phyloP scores from a whole-genome alignment of 192 early-diverging fungal species.

The Powellomyces hirtus region DNA sequence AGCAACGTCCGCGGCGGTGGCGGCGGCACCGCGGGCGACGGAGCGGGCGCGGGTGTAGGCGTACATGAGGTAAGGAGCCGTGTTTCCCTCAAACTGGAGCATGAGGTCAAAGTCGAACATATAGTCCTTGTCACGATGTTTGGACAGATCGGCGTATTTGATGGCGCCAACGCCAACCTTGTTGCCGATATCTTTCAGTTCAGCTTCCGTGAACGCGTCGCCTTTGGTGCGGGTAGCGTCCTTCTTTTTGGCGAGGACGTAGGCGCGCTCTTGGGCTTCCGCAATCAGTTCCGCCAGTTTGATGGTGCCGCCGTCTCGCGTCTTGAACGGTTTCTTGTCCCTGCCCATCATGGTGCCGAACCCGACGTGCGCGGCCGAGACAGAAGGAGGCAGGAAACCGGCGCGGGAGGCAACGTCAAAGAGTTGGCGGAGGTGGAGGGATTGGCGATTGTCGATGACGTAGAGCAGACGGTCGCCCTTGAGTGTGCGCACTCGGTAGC shows the following conservation, averaged over 20 bases:
- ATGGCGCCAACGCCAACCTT: constrained; percentile 90
- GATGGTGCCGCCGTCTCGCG: constrained; percentile 91
- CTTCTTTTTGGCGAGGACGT: constrained; percentile 79
- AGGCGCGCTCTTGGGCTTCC: constrained; percentile 83
- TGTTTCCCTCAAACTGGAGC: constrained; percentile 96
- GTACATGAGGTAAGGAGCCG: constrained; percentile 99
- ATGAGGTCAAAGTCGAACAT: constrained; percentile 89
- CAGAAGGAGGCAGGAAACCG: constrained; percentile 88
- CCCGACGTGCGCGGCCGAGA: constrained; percentile 87
- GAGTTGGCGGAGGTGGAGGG: constrained; percentile 88
- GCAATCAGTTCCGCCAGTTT: constrained; percentile 94
- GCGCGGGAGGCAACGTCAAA: constrained; percentile 92
- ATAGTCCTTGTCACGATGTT: constrained; percentile 92
- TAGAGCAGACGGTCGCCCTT: constrained; percentile 93
- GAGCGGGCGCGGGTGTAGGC: constrained; percentile 97
- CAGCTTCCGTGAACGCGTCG: constrained; percentile 29
- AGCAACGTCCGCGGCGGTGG: not conserved
- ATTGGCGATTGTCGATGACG: constrained; percentile 87
- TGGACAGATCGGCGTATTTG: constrained; percentile 87
- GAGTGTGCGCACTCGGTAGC: constrained; percentile 82
- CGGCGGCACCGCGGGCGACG: constrained; percentile 69
- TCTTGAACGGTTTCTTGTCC: constrained; percentile 76
- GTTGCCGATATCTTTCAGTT: constrained; percentile 83
- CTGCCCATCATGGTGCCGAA: constrained; percentile 91
- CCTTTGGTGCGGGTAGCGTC: constrained; percentile 78